Evolutionary conservation across 257 asterid species (phyloP).

Genomic region (Solanum piurae): DNA sequence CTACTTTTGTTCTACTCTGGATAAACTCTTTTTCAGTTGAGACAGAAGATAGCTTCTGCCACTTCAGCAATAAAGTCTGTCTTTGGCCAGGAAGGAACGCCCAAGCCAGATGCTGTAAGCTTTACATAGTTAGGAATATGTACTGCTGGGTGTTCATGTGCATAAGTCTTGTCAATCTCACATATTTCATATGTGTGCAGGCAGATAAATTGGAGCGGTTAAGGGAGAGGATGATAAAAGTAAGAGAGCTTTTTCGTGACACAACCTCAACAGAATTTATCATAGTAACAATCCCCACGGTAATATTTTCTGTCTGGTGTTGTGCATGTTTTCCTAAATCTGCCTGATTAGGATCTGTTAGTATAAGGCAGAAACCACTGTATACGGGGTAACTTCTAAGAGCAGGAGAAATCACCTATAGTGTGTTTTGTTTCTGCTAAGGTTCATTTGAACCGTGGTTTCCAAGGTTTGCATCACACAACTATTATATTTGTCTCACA

Average conservation of each 20-base stretch:
- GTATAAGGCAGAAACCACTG: neutral
- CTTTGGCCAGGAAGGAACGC: slow-evolving; percentile 73
- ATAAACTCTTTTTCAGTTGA: slow-evolving; percentile 41
- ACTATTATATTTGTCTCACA: neutral
- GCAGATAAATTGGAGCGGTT: slow-evolving; percentile 79
- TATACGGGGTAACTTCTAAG: neutral
- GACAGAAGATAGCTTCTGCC: slow-evolving; percentile 81
- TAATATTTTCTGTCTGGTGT: slow-evolving; percentile 11
- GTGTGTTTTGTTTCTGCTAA: neutral
- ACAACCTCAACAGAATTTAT: slow-evolving; percentile 77
- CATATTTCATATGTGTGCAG: slow-evolving; percentile 20
- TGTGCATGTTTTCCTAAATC: neutral
- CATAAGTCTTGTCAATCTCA: neutral
- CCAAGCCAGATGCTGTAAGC: slow-evolving; percentile 56
- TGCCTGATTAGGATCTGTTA: neutral
- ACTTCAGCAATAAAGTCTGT: slow-evolving; percentile 95
- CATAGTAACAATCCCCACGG: slow-evolving; percentile 98
- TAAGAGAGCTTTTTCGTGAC: slow-evolving; percentile 90
- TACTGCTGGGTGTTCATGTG: neutral
- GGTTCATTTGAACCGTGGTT: neutral
- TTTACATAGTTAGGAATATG: slow-evolving; percentile 3
- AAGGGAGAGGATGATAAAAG: slow-evolving; percentile 96
- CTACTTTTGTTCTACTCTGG: neutral
- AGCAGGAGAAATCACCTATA: neutral
- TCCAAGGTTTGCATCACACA: neutral